Evolutionary conservation across 2,329 filamentous ascomycete genomes (phyloP), one percentile per base, ranked within the genome.

Genomic region (Colletotrichum sp.): DNA sequence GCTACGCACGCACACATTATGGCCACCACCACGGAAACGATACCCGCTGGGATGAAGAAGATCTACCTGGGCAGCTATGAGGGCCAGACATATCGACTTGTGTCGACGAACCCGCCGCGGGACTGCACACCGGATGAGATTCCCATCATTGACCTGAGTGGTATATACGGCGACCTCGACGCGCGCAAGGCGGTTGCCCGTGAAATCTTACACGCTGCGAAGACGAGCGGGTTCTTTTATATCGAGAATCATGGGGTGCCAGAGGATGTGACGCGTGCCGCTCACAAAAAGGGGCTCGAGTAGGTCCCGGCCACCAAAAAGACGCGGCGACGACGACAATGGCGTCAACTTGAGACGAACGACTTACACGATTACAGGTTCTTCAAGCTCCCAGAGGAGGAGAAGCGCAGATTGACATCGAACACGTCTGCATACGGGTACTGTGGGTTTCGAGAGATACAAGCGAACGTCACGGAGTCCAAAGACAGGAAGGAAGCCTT

Each of bases 211-310:
- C 78, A 81, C 13, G 86, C 87, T 0, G 84, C 86, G 6, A 80
- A 86, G 26, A 86, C 83, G 48, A 88, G 83, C 0, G 87, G 87
- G 1, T 89, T 89, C 79, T 89, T 89, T 77, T 89, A 89, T 72
- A 82, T 88, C 74, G 84, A 84, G 75, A 87, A 88, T 57, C 85
- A 88, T 78, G 85, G 85, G 0, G 86, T 88, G 15, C 69, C 82
- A 0, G 80, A 84, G 34, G 79, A 82, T 34, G 78, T 78, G 6
- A 85, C 84, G 15, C 72, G 78, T 3, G 72, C 72, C 2, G 75
- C 79, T 3, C 75, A 78, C 70, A 30, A 66, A 32, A 76, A 78
- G 69, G 78, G 78, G 16, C 68, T 83, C 71, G 71, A 71, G 71
- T 7, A 84, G 82, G 77, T 22, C 18, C 9, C 30, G 16, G 57